Conservation (phyloP, 164 flowering plant species). For the Umbilicus rupestris region DNA sequence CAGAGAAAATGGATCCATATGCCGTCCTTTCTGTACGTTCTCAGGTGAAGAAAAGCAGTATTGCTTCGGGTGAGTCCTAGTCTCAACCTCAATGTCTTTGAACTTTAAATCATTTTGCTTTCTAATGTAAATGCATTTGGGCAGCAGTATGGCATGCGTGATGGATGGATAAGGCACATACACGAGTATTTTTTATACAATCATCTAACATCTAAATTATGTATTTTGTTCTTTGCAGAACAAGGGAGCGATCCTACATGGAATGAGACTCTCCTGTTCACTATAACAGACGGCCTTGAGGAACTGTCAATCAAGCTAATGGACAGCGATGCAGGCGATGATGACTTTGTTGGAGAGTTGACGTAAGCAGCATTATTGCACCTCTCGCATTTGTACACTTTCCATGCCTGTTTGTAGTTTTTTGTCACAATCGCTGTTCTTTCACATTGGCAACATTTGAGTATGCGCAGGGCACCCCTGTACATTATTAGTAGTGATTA, state of each 20-base stretch:
- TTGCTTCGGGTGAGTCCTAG: background rate
- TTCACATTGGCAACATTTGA: no score
- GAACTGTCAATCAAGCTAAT: constrained; percentile 4
- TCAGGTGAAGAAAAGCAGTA: constrained; percentile 1
- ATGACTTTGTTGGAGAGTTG: constrained; percentile 4
- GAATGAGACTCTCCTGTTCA: constrained; percentile 5
- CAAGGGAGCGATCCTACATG: constrained; percentile 4
- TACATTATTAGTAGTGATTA: background rate
- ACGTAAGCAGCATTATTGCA: background rate
- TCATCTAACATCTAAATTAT: background rate
- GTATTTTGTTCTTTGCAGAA: background rate
- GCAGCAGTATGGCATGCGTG: background rate
- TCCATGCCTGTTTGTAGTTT: background rate
- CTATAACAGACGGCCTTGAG: background rate
- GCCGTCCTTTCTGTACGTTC: background rate
- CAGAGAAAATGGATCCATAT: constrained; percentile 4
- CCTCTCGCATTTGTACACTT: background rate
- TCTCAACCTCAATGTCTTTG: background rate
- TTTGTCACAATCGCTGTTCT: background rate
- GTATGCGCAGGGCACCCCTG: background rate
- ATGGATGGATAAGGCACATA: background rate
- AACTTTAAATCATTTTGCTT: background rate
- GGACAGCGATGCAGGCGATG: constrained; percentile 6
- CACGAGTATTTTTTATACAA: background rate
- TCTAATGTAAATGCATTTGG: background rate